A percentile compares a stretch with the other conserved stretches of the same genome.
phyloP scores from a whole-genome alignment of 805 yeast species.

The Saccharomyces mikatae region DNA sequence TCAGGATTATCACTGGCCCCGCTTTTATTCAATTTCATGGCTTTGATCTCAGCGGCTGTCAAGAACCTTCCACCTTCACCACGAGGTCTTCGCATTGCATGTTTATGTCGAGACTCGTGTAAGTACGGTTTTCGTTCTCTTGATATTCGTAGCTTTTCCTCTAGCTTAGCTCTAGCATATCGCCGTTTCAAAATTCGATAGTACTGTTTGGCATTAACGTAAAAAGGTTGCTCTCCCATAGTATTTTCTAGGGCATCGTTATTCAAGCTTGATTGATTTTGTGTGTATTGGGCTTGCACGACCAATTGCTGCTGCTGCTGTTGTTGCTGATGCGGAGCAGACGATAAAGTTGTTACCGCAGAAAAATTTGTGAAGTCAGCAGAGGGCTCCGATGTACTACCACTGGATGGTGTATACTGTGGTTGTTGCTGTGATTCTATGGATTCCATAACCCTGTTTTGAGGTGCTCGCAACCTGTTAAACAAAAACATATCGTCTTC shows the following conservation, averaged over 20 bases:
- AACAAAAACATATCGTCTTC: neutral
- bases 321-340: neutral
- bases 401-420: neutral
- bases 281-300: neutral
- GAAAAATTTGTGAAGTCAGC: neutral
- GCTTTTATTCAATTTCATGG: slow-evolving; percentile 36
- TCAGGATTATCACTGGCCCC: neutral
- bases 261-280: neutral
- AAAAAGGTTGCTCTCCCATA: slow-evolving; percentile 77
- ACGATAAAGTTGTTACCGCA: neutral
- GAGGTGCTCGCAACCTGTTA: neutral
- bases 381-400: neutral
- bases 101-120: slow-evolving; percentile 96
- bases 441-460: neutral
- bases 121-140: slow-evolving; percentile 88
- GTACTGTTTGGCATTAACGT: slow-evolving; percentile 96
- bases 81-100: slow-evolving; percentile 97
- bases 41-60: slow-evolving; percentile 81
- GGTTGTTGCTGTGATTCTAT: neutral
- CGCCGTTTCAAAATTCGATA: slow-evolving; percentile 90
- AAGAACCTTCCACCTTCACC: slow-evolving; percentile 97
- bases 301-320: neutral
- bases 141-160: slow-evolving; percentile 78
- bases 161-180: slow-evolving; percentile 86
- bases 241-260: slow-evolving; percentile 6